Percentiles rank a stretch among this genome's conserved stretches.
phyloP scores from a whole-genome alignment of 352 stramenopile species.

The Hyaloperonospora arabidopsidis region DNA sequence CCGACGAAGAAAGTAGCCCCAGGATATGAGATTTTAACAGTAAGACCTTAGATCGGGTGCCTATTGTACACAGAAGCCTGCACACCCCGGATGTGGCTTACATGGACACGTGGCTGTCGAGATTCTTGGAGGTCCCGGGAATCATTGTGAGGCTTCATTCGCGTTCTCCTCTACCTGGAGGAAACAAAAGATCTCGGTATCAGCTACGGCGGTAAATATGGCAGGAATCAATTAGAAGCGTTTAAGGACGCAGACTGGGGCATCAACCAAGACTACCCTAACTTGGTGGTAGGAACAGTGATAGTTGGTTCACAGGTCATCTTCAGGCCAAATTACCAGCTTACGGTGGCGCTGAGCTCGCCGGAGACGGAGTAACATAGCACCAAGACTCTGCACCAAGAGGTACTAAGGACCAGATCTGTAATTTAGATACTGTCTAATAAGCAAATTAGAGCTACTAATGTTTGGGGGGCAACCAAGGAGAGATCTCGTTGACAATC shows the following conservation, averaged over 20 bases:
- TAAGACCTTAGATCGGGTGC: background rate
- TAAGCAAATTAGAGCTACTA: background rate
- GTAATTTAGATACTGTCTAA: background rate
- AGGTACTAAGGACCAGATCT: background rate
- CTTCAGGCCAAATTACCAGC: conserved; percentile 1
- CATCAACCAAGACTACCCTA: background rate
- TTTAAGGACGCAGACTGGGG: background rate
- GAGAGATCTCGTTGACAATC: background rate
- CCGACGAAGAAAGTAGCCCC: background rate
- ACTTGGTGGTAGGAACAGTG: background rate
- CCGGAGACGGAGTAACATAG: background rate
- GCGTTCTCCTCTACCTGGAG: background rate
- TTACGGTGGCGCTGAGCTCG: background rate
- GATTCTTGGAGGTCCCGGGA: background rate
- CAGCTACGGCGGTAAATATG: background rate
- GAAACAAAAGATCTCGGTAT: background rate
- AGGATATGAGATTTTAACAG: background rate
- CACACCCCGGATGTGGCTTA: background rate
- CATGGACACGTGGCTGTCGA: background rate
- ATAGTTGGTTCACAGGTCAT: background rate
- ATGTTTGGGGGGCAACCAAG: background rate
- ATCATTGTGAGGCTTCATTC: conserved; percentile 1
- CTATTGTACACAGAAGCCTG: background rate
- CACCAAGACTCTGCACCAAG: background rate
- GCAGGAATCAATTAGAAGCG: background rate